Percentiles rank a stretch among this genome's conserved stretches.
Conservation (phyloP, 164 flowering plant species). For the Kalanchoe fedtschenkoi region DNA sequence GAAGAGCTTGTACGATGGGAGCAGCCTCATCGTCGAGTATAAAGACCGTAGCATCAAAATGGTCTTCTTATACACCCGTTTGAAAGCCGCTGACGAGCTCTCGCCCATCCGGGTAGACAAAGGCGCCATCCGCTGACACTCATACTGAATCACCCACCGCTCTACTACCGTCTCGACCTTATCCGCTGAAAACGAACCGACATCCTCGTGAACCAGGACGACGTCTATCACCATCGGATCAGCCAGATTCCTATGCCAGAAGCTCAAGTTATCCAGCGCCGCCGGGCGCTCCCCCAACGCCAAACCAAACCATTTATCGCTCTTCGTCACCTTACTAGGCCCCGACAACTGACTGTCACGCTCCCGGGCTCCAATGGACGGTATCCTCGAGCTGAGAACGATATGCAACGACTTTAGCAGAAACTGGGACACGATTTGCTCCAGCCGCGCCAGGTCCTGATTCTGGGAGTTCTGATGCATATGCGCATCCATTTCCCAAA, state of each 20-base stretch:
- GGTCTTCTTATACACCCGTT: slow-evolving; percentile 66
- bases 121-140: slow-evolving; percentile 18
- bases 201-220: slow-evolving; percentile 48
- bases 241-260: slow-evolving; percentile 59
- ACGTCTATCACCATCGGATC: slow-evolving; percentile 80
- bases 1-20: slow-evolving; percentile 65
- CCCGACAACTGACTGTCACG: slow-evolving; percentile 25
- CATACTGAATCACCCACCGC: slow-evolving; percentile 81
- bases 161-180: slow-evolving; percentile 62
- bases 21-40: slow-evolving; percentile 59
- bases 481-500: slow-evolving; percentile 35
- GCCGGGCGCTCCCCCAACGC: slow-evolving; percentile 67
- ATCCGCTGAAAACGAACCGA: background rate
- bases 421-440: slow-evolving; percentile 70
- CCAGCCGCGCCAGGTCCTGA: slow-evolving; percentile 39
- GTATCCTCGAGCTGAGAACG: slow-evolving; percentile 67
- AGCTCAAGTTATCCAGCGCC: slow-evolving; percentile 50
- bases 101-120: slow-evolving; percentile 22
- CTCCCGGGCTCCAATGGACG: slow-evolving; percentile 32
- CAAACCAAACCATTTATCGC: slow-evolving; percentile 78
- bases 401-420: slow-evolving; percentile 61
- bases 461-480: slow-evolving; percentile 29
- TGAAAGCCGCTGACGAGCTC: slow-evolving; percentile 22
- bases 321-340: slow-evolving; percentile 36
- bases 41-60: slow-evolving; percentile 66